Percentiles rank a stretch among this genome's conserved stretches.
Conservation (phyloP, 2,329 filamentous ascomycete genomes). For the Salinomyces thailandicus region DNA sequence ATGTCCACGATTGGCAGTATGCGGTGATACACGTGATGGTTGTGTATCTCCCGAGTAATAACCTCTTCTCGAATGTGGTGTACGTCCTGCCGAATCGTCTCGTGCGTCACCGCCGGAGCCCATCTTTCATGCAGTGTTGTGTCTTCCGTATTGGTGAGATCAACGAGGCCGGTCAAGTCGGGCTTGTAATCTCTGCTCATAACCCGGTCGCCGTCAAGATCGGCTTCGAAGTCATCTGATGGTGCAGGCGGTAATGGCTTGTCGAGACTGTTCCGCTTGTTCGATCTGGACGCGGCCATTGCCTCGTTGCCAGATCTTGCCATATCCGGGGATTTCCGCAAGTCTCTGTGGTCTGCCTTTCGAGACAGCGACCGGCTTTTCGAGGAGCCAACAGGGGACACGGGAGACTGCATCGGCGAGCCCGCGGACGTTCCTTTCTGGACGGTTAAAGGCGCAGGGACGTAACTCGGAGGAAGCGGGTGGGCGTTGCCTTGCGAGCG, state of each 20-base stretch:
- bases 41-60: constrained; percentile 45
- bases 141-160: constrained; percentile 30
- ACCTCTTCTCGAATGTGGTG: constrained; percentile 39
- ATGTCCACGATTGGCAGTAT: constrained; percentile 44
- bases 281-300: background rate
- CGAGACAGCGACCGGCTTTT: constrained; percentile 2
- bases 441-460: background rate
- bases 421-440: background rate
- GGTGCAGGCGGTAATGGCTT: constrained; percentile 18
- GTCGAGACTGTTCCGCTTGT: constrained; percentile 10
- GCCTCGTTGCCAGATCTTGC: background rate
- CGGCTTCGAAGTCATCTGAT: constrained; percentile 5
- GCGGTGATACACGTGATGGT: constrained; percentile 42
- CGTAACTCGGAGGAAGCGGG: background rate
- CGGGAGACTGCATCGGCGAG: background rate
- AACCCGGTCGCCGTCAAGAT: constrained; percentile 4
- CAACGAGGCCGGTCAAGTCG: constrained; percentile 21
- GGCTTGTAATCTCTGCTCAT: background rate
- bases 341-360: constrained; percentile 5
- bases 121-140: constrained; percentile 27
- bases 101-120: constrained; percentile 40
- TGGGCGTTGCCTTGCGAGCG: no score
- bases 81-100: constrained; percentile 34
- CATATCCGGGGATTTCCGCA: constrained; percentile 4
- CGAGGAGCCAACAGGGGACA: background rate